phyloP scores from a whole-genome alignment of 2,329 filamentous ascomycete genomes.

The Aspergillus pseudoglaucus region DNA sequence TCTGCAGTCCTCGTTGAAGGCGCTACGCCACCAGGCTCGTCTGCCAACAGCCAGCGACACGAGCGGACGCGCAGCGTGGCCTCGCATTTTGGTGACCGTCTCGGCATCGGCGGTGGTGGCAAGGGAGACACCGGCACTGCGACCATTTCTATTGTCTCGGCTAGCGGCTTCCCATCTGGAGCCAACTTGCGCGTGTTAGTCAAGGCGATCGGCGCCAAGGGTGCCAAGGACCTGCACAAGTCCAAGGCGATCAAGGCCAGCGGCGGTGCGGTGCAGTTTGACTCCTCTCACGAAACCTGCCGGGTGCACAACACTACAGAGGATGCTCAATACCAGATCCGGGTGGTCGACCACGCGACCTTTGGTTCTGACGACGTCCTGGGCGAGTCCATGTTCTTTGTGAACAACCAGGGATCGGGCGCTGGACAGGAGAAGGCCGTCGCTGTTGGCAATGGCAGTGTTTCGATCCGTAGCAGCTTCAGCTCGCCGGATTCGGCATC shows the following conservation, averaged over 20 bases:
- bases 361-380: conserved; percentile 79
- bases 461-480: conserved; percentile 71
- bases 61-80: conserved; percentile 43
- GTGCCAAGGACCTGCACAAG: conserved; percentile 74
- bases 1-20: conserved; percentile 25
- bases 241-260: conserved; percentile 78
- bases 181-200: conserved; percentile 74
- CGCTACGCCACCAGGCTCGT: conserved; percentile 12
- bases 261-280: conserved; percentile 60
- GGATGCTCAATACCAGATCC: conserved; percentile 78
- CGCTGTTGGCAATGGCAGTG: conserved; percentile 63
- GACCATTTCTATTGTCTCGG: conserved; percentile 71
- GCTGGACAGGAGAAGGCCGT: conserved; percentile 65
- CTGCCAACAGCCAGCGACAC: conserved; percentile 32
- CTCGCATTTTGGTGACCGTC: conserved; percentile 43
- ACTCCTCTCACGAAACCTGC: conserved; percentile 63
- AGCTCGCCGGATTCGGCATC: conserved; percentile 40
- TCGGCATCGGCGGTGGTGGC: conserved; percentile 46
- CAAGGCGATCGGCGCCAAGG: conserved; percentile 60
- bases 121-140: conserved; percentile 65
- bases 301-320: conserved; percentile 65
- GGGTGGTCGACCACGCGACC: conserved; percentile 76
- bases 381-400: conserved; percentile 80
- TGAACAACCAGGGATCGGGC: conserved; percentile 69
- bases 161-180: conserved; percentile 67